These are phyloP conservation scores for Paracorniculantispora psalliotae DNA, from an alignment of 2,329 filamentous ascomycete genomes.

Conservation along the genomic window DNA sequence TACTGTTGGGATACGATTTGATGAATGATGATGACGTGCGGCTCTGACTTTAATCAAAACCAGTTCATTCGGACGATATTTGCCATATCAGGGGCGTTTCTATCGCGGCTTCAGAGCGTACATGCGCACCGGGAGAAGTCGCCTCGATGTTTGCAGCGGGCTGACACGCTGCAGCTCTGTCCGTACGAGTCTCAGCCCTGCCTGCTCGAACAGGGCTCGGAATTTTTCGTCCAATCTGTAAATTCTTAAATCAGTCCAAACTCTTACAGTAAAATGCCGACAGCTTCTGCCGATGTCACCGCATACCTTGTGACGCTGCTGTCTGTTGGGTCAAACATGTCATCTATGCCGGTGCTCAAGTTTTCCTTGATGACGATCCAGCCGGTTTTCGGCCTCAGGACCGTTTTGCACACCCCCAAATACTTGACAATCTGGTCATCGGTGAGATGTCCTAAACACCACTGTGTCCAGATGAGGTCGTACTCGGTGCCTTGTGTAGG, in stretches of 20 bases:
- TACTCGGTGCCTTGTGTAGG: conserved; percentile 50
- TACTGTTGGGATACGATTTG: too few species aligned
- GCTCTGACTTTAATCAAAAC: too few species aligned
- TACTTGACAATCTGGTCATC: conserved; percentile 68
- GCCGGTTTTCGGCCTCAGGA: conserved; percentile 24
- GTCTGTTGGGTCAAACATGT: conserved; percentile 72
- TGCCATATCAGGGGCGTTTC: too few species aligned
- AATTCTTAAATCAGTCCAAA: background rate
- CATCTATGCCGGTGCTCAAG: conserved; percentile 48
- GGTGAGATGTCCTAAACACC: conserved; percentile 62
- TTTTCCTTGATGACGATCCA: conserved; percentile 60
- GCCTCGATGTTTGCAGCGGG: conserved; percentile 42
- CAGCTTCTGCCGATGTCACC: too few species aligned
- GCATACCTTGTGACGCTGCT: conserved; percentile 71
- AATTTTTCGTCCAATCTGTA: conserved; percentile 67
- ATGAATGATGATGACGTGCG: too few species aligned
- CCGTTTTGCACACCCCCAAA: conserved; percentile 54
- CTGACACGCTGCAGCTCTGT: conserved; percentile 71
- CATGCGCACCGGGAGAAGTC: conserved; percentile 67
- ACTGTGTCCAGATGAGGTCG: conserved; percentile 12
- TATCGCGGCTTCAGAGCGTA: conserved; percentile 59
- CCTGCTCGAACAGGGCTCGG: conserved; percentile 60
- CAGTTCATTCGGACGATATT: too few species aligned
- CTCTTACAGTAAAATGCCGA: background rate
- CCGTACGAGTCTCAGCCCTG: conserved; percentile 61